These are phyloP conservation scores for Trichothecium roseum DNA, from an alignment of 2,329 filamentous ascomycete genomes.

Conservation along the genomic window DNA sequence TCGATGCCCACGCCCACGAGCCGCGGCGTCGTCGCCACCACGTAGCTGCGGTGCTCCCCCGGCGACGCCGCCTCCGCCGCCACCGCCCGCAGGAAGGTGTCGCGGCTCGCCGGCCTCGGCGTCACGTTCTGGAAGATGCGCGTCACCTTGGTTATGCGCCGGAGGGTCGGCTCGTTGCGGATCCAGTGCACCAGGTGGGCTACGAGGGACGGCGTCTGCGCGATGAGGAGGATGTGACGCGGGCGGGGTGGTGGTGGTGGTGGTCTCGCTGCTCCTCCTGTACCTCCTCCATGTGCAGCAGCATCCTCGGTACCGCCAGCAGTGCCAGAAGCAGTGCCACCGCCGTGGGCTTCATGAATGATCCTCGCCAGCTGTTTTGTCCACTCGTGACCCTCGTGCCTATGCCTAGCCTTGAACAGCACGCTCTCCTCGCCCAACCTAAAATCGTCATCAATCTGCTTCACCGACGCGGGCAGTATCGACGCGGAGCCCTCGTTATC, in stretches of 20 bases:
- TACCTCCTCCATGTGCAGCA: no score
- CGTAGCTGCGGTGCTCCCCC: neutral
- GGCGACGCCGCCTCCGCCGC: neutral
- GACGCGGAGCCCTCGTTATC: no score
- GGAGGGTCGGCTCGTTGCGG: neutral
- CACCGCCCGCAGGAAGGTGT: neutral
- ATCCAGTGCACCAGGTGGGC: neutral
- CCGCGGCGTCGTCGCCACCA: neutral
- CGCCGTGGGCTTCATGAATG: neutral
- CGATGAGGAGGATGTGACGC: neutral
- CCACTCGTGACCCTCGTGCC: neutral
- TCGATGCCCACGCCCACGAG: neutral
- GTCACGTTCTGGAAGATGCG: conserved; percentile 1
- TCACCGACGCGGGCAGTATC: no score
- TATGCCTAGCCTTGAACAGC: neutral
- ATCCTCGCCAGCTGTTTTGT: neutral
- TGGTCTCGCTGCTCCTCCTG: neutral
- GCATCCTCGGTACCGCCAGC: no score
- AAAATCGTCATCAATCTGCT: no score
- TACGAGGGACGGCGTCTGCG: neutral
- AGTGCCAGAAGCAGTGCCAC: no score
- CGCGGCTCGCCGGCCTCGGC: neutral
- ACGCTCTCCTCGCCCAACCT: neutral
- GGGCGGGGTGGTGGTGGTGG: neutral
- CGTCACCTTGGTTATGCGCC: neutral